phyloP scores from a whole-genome alignment of 352 stramenopile genomes.

The Phytophthora hibernalis region DNA sequence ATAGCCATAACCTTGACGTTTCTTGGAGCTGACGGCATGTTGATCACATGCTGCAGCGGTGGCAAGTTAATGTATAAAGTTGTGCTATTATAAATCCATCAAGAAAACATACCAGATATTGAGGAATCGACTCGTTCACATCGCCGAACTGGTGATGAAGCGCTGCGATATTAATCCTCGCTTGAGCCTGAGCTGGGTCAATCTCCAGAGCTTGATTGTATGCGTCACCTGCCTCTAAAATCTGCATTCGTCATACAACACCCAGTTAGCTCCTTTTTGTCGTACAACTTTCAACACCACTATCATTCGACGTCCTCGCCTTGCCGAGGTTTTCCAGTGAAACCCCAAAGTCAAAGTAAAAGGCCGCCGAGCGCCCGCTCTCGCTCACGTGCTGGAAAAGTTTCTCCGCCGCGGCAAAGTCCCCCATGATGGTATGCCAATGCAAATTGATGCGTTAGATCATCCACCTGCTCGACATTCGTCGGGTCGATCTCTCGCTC shows the following conservation, averaged over 20 bases:
- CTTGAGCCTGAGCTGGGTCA: conserved; percentile 37
- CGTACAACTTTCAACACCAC: not conserved
- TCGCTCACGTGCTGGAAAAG: conserved; percentile 34
- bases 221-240: conserved; percentile 48
- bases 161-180: conserved; percentile 72
- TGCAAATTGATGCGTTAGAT: conserved; percentile 38
- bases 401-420: conserved; percentile 38
- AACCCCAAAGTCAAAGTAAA: conserved; percentile 65
- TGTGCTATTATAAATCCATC: not conserved
- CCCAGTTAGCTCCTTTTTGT: not conserved
- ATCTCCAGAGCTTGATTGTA: conserved; percentile 53
- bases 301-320: conserved; percentile 26
- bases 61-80: conserved; percentile 6
- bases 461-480: conserved; percentile 6
- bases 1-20: conserved; percentile 42
- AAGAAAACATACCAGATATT: conserved; percentile 47
- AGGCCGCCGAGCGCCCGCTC: conserved; percentile 31
- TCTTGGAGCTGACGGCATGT: conserved; percentile 17
- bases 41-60: conserved; percentile 41
- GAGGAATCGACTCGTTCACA: conserved; percentile 52
- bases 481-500: conserved; percentile 14
- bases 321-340: conserved; percentile 57
- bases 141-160: conserved; percentile 71
- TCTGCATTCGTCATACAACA: conserved; percentile 30
- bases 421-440: conserved; percentile 47